These are phyloP conservation scores for Linnemannia schmuckeri DNA, from an alignment of 192 early-diverging fungal species.

Conservation along the genomic window DNA sequence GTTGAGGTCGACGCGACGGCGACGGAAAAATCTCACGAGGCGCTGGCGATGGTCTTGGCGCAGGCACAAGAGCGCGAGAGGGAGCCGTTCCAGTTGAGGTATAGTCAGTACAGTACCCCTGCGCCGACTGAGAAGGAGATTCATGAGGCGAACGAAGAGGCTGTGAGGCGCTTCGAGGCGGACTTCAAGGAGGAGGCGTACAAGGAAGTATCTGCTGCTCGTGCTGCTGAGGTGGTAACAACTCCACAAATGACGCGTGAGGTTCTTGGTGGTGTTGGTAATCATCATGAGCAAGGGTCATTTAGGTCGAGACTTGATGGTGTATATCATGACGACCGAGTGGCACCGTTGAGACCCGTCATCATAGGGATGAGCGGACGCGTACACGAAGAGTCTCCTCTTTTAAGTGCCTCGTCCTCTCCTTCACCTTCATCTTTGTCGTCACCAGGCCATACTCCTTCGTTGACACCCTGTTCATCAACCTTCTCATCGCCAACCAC, in stretches of 20 bases:
- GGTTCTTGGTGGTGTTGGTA: background rate
- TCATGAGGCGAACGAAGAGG: slow-evolving; percentile 16
- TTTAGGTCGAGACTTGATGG: background rate
- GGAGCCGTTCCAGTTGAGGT: slow-evolving; percentile 22
- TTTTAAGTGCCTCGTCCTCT: background rate
- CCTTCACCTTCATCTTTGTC: background rate
- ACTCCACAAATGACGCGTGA: background rate
- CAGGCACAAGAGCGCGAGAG: slow-evolving; percentile 18
- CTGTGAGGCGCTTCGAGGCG: slow-evolving; percentile 11
- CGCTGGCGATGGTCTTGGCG: slow-evolving; percentile 8
- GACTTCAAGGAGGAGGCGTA: background rate
- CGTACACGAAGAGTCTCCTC: background rate
- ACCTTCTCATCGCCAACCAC: background rate
- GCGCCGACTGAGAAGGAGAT: slow-evolving; percentile 37
- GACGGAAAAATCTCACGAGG: slow-evolving; percentile 36
- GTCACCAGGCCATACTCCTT: background rate
- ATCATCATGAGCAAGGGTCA: background rate
- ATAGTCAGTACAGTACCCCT: slow-evolving; percentile 34
- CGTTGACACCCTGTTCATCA: background rate
- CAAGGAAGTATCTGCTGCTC: background rate
- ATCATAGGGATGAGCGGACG: background rate
- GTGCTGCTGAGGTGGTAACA: too few species aligned
- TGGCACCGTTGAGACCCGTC: slow-evolving; percentile 8
- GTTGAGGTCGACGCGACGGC: slow-evolving; percentile 25
- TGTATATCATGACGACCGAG: slow-evolving; percentile 3